A percentile compares a stretch with the other conserved stretches of the same genome.
Evolutionary conservation across 2,329 filamentous ascomycete genomes (phyloP).

Genomic region (Curvularia verruculosa): DNA sequence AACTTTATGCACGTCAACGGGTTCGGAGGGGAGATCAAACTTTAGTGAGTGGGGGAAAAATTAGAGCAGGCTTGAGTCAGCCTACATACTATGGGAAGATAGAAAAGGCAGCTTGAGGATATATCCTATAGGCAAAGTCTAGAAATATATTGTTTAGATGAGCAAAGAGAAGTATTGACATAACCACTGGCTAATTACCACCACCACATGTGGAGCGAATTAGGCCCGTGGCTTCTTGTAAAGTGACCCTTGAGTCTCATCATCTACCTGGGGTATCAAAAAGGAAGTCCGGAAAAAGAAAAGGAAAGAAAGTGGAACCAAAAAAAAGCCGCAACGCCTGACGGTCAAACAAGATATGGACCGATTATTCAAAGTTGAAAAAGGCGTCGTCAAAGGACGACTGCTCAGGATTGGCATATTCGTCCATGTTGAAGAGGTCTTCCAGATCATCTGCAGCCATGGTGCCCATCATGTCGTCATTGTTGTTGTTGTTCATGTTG

Average conservation of each 20-base stretch:
- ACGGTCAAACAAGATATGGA: neutral
- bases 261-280: constrained; percentile 13
- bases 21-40: constrained; percentile 41
- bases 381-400: constrained; percentile 50
- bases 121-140: neutral
- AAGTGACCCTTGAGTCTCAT: neutral
- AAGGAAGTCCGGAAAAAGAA: no score
- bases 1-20: constrained; percentile 77
- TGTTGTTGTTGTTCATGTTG: constrained; percentile 1
- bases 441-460: constrained; percentile 43
- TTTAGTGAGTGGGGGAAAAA: constrained; percentile 12
- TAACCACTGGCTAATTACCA: neutral
- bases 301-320: no score
- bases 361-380: constrained; percentile 40
- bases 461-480: constrained; percentile 36
- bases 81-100: no score
- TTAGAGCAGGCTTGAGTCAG: neutral
- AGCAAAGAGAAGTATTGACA: neutral
- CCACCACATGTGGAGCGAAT: neutral
- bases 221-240: neutral
- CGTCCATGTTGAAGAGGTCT: constrained; percentile 46
- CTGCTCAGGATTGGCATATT: constrained; percentile 41
- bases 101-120: neutral
- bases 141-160: neutral
- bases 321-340: neutral